These are phyloP conservation scores for Hygrophorus russula DNA, from an alignment of 768 basidiomycete species.

Conservation along the genomic window DNA sequence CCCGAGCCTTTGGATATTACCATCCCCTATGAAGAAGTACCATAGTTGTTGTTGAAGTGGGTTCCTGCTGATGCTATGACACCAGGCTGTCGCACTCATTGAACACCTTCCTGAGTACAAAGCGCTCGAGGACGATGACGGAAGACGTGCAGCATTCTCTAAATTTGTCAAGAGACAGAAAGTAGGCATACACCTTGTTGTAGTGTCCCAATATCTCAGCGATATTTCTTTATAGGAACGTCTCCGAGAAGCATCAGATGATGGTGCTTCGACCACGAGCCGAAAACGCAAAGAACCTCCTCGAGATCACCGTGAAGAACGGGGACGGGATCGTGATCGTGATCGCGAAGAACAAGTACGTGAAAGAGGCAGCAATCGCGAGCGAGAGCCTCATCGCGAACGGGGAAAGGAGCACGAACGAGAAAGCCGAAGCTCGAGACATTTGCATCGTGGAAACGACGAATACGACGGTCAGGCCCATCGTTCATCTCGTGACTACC, in stretches of 20 bases:
- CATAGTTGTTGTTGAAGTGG: conserved; percentile 13
- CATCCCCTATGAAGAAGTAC: conserved; percentile 70
- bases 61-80: conserved; percentile 4
- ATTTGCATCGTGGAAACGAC: conserved; percentile 35
- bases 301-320: conserved; percentile 34
- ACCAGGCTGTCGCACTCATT: conserved; percentile 62
- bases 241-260: conserved; percentile 66
- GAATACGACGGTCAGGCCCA: conserved; percentile 31
- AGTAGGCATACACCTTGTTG: conserved; percentile 26
- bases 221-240: conserved; percentile 45
- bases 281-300: conserved; percentile 70
- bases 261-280: conserved; percentile 74
- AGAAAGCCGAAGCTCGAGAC: conserved; percentile 29
- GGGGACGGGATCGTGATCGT: conserved; percentile 22
- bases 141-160: conserved; percentile 65
- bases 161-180: conserved; percentile 90
- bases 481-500: conserved; percentile 32
- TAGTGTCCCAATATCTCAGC: neutral
- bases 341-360: conserved; percentile 13
- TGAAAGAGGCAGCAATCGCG: conserved; percentile 17
- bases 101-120: conserved; percentile 79
- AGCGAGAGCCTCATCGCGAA: conserved; percentile 22
- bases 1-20: conserved; percentile 70
- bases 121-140: conserved; percentile 82
- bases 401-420: conserved; percentile 22